phyloP scores from a whole-genome alignment of 2,329 filamentous ascomycete genomes.

The Domatiomyces catenatus region DNA sequence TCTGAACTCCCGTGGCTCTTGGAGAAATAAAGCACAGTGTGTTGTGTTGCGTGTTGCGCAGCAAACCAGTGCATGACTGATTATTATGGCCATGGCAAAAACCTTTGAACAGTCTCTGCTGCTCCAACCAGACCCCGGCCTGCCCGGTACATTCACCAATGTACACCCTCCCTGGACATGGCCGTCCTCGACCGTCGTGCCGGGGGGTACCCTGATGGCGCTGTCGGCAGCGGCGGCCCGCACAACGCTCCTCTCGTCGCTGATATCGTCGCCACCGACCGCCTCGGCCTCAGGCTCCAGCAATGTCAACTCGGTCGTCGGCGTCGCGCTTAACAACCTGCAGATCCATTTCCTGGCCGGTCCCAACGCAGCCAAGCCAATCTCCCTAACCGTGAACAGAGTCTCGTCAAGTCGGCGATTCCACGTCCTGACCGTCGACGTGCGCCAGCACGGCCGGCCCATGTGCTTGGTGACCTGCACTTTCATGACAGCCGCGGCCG shows the following conservation, averaged over 20 bases:
- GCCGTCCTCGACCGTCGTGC: conserved; percentile 10
- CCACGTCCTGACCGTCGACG: conserved; percentile 8
- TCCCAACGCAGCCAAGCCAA: conserved; percentile 6
- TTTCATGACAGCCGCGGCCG: conserved; percentile 10
- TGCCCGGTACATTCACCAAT: conserved; percentile 5
- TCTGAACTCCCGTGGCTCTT: no score
- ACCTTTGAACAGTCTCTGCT: not conserved
- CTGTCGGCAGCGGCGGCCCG: conserved; percentile 11
- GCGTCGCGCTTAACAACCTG: conserved; percentile 12
- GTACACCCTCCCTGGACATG: conserved; percentile 15
- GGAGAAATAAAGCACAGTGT: no score
- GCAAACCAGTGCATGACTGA: no score
- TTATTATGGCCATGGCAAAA: not conserved
- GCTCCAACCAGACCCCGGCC: conserved; percentile 1
- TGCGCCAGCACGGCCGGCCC: conserved; percentile 8
- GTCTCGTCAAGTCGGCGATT: conserved; percentile 13
- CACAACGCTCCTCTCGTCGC: conserved; percentile 8
- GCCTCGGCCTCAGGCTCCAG: not conserved
- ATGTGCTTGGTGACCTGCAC: conserved; percentile 8
- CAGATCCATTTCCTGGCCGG: conserved; percentile 14
- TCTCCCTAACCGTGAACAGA: conserved; percentile 11
- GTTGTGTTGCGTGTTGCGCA: no score
- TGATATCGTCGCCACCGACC: not conserved
- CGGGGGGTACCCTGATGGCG: conserved; percentile 15
- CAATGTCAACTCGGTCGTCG: not conserved